These are phyloP conservation scores for Diplotaxis tenuifolia DNA, from an alignment of 345 rosid species.

Conservation along the genomic window DNA sequence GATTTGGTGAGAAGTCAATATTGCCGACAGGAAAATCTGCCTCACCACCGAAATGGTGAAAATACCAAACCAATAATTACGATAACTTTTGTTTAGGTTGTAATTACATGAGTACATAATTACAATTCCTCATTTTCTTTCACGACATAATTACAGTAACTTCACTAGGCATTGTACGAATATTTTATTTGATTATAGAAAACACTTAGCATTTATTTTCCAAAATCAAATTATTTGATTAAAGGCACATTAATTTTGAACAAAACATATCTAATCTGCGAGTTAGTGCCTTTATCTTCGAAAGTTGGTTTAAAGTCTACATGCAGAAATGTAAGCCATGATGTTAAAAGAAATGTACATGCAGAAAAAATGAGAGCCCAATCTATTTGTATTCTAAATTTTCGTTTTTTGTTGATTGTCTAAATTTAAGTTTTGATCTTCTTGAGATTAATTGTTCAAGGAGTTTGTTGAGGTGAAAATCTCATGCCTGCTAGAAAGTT, in stretches of 20 bases:
- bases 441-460: not conserved
- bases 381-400: not conserved
- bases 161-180: not conserved
- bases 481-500: conserved; percentile 34
- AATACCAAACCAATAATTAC: conserved; percentile 41
- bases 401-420: not conserved
- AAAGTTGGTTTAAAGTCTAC: not conserved
- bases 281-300: not conserved
- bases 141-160: not conserved
- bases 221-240: not conserved
- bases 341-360: not conserved
- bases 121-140: conserved; percentile 3
- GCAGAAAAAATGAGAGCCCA: not conserved
- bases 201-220: not conserved
- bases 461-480: conserved; percentile 36
- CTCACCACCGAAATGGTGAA: conserved; percentile 52
- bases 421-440: not conserved
- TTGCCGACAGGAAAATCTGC: conserved; percentile 74
- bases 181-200: not conserved
- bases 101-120: conserved; percentile 25
- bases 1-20: conserved; percentile 77
- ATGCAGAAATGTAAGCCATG: not conserved
- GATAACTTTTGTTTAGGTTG: conserved; percentile 30
- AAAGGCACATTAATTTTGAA: not conserved
- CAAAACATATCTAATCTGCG: not conserved